Base-by-base conservation (phyloP, 441 rosid species). In the Euphorbia schlechtendalii region DNA sequence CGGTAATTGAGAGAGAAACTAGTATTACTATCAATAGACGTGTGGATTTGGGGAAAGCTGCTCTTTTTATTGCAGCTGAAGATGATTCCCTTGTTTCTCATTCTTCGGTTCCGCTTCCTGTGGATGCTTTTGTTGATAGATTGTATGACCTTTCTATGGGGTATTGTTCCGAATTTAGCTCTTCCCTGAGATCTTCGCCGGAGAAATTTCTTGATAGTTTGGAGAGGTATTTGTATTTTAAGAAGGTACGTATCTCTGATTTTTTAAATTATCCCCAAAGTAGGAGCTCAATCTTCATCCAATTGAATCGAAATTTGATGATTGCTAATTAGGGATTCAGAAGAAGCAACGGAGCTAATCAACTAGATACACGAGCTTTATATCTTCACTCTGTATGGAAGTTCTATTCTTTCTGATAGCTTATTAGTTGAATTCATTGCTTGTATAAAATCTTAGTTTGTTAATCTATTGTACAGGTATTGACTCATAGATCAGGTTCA, bases 131-230 rank as follows among this genome's bases (percentile, higher is more conserved):
- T 55, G 25, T 81, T 48, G 79, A 78, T 21, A 69, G 84, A 67
- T 51, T 86, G 74, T 84, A 83, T 76, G 89, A 86, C 69, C 86
- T 86, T 66, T 86, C 87, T 21, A 73, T 78, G 80, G 85, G 81
- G 15, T 86, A 72, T 72, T 83, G 83, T 73, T 69, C 88, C 18
- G 73, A 69, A 52, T 77, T 62, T 62, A 68, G 67, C 73, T 72
- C 84, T 3, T 60, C 76, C n/a, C 67, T 66, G 30, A 56, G 63
- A 9, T 73, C 83, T 20, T 81, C 86, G 0, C 82, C 81, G 3
- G 75, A 82, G 67, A 65, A 41, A 21, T 79, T 86, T 49, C 75
- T 86, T 60, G 81, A 83, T 56, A 80, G 77, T 62, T 67, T 81
- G 59, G 86, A 83, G 52, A 77, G 66, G 22, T 86, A 74, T 60